Evolutionary conservation across 179 eudicot genomes (phyloP), one percentile per base, ranked within the genome.

Genomic region (Amaranthus tricolor): DNA sequence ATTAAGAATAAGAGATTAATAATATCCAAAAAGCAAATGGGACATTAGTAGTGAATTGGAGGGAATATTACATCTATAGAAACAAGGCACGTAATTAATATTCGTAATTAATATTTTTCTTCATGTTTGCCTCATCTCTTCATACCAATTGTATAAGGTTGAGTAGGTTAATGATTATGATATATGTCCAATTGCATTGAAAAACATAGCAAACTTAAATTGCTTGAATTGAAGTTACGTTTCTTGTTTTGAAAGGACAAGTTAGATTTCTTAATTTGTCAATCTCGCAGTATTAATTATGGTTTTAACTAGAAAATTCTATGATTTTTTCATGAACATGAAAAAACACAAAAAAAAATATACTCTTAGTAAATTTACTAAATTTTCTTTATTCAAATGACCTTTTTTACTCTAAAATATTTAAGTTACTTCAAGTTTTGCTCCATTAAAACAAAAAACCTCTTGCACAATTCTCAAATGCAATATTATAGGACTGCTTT

Each of bases 21-120:
- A n/a, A n/a, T n/a, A n/a, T n/a, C n/a, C n/a, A n/a, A n/a, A n/a
- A n/a, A n/a, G n/a, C n/a, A n/a, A n/a, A n/a, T n/a, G n/a, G n/a
- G n/a, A n/a, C n/a, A n/a, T n/a, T n/a, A n/a, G n/a, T n/a, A n/a
- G n/a, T n/a, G n/a, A n/a, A n/a, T n/a, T n/a, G n/a, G n/a, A n/a
- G n/a, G n/a, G n/a, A n/a, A n/a, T 64, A 62, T 64, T 64, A 11
- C 24, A 51, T n/a, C 11, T 59, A n/a, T 44, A 5, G 44, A 31
- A 60, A 51, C 40, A 19, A 76, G 68, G 48, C 55, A 59, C 78
- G 74, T 76, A 73, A 68, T 50, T 60, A 20, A n/a, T 50, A 20
- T 14, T 51, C 78, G 74, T 76, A 73, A 68, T 50, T 60, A 20
- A n/a, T 50, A 20, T 14, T 51, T 13, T 20, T 50, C 51, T 44